These are phyloP conservation scores for Oryza meyeriana DNA, from an alignment of 176 grass and related monocot genomes.

Conservation along the genomic window DNA sequence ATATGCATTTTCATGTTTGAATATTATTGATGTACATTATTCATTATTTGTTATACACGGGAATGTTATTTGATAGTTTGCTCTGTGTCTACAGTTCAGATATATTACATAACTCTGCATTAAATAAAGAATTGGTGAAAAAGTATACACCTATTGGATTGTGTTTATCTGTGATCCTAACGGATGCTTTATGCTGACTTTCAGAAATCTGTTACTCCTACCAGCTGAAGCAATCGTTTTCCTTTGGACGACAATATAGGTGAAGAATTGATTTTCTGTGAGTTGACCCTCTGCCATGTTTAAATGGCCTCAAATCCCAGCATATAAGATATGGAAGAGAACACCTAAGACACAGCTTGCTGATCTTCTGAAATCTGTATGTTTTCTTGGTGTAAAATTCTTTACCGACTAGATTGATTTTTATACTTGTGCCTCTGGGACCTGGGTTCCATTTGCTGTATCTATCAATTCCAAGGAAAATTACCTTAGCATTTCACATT, in stretches of 20 bases:
- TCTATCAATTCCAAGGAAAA: not conserved
- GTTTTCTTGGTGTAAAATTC: slow-evolving; percentile 20
- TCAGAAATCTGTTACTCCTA: not conserved
- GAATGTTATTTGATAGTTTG: not conserved
- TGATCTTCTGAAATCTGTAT: not conserved
- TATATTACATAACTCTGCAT: not conserved
- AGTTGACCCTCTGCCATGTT: not conserved
- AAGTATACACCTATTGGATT: not conserved
- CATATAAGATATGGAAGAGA: slow-evolving; percentile 4
- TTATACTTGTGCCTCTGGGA: not conserved
- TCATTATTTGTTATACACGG: not conserved
- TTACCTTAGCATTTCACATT: not conserved
- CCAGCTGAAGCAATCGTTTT: not conserved
- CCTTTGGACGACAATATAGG: not conserved
- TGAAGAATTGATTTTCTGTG: not conserved
- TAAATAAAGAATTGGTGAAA: not conserved
- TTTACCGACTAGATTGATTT: not conserved
- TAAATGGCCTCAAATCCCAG: not conserved
- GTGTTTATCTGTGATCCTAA: not conserved
- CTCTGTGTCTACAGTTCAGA: not conserved
- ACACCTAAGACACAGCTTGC: slow-evolving; percentile 11
- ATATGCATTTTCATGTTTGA: slow-evolving; percentile 8
- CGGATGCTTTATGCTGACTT: not conserved
- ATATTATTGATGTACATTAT: slow-evolving; percentile 3
- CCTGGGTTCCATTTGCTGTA: not conserved